These are phyloP conservation scores for Botrytis elliptica DNA, from an alignment of 2,329 filamentous ascomycete genomes.

Conservation along the genomic window DNA sequence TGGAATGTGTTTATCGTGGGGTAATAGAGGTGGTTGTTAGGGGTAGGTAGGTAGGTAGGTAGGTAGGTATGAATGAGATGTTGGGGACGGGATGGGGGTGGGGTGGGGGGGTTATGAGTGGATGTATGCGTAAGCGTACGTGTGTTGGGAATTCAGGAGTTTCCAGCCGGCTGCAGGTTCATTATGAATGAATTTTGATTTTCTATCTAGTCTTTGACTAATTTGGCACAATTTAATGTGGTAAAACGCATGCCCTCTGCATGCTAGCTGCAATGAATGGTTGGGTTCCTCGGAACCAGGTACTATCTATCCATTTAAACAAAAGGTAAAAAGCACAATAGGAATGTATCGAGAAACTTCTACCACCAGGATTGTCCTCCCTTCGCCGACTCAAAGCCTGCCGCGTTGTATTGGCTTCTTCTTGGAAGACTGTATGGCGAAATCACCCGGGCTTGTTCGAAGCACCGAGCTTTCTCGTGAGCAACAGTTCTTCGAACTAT, in stretches of 20 bases:
- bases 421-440: background rate
- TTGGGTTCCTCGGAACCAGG: background rate
- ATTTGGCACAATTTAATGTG: background rate
- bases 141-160: background rate
- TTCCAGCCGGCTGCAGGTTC: rapidly evolving
- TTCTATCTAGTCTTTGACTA: background rate
- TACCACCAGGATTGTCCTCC: background rate
- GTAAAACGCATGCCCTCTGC: background rate
- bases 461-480: background rate
- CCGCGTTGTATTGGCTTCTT: background rate
- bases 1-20: background rate
- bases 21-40: too few species aligned
- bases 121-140: too few species aligned
- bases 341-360: background rate
- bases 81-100: background rate
- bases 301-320: background rate
- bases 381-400: background rate
- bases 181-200: background rate
- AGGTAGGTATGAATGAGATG: background rate
- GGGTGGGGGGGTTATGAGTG: background rate
- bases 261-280: background rate
- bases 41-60: background rate
- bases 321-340: background rate
- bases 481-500: background rate
- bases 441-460: background rate